Evolutionary conservation across 2,329 filamentous ascomycete species (phyloP).

Genomic region (Aspergillus niger): DNA sequence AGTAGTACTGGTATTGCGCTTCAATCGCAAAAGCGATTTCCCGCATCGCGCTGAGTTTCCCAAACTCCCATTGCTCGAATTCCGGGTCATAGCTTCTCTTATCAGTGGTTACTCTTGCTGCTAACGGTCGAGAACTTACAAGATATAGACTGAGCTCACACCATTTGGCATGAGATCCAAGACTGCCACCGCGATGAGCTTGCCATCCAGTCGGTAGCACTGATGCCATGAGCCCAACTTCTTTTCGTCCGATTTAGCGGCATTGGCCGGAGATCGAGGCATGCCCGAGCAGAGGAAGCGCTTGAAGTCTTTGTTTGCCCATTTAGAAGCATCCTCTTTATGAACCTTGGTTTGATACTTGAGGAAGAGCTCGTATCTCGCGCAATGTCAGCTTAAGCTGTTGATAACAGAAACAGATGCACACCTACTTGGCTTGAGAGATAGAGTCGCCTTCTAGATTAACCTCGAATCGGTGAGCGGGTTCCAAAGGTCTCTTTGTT

Average conservation of each 20-base stretch:
- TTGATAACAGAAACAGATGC: too few relatives aligned
- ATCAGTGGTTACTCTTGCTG: not conserved
- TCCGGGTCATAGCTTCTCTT: slow-evolving; percentile 58
- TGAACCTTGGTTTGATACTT: slow-evolving; percentile 52
- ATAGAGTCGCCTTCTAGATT: slow-evolving; percentile 50
- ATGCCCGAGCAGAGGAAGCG: slow-evolving; percentile 52
- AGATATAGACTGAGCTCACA: slow-evolving; percentile 54
- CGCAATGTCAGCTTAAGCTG: not conserved
- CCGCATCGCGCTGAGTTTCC: slow-evolving; percentile 63
- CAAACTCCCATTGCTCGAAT: slow-evolving; percentile 62
- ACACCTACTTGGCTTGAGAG: slow-evolving; percentile 48
- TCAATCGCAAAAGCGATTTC: slow-evolving; percentile 61
- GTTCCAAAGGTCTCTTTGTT: slow-evolving; percentile 48
- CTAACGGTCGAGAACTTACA: slow-evolving; percentile 35
- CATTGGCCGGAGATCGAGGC: slow-evolving; percentile 39
- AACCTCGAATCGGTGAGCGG: slow-evolving; percentile 53
- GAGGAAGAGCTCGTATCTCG: slow-evolving; percentile 49
- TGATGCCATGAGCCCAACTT: slow-evolving; percentile 54
- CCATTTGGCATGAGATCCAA: slow-evolving; percentile 50
- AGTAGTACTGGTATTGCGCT: slow-evolving; percentile 61
- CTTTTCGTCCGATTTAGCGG: slow-evolving; percentile 38
- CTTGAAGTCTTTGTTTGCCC: slow-evolving; percentile 48
- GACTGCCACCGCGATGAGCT: slow-evolving; percentile 52
- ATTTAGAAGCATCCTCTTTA: slow-evolving; percentile 47
- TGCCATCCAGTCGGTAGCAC: slow-evolving; percentile 53